Evolutionary conservation across 2,329 filamentous ascomycete genomes (phyloP).

Genomic region (Trichoderma semiorbis): DNA sequence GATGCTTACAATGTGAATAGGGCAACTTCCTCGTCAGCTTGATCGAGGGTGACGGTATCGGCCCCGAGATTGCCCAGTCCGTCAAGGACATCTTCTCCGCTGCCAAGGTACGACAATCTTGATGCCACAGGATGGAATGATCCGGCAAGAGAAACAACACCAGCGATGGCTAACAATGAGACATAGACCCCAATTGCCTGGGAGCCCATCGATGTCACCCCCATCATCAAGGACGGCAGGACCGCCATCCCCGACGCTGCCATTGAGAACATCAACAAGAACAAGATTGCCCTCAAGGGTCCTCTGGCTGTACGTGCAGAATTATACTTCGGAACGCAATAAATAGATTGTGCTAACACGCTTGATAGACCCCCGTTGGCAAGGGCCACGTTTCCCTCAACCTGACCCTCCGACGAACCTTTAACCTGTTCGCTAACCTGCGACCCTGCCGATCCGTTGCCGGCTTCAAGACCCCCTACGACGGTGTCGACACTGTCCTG

Average conservation of each 20-base stretch:
- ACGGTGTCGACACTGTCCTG: conserved; percentile 92
- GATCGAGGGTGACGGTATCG: conserved; percentile 99
- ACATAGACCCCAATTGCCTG: conserved; percentile 82
- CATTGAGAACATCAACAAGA: conserved; percentile 89
- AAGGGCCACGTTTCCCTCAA: conserved; percentile 99
- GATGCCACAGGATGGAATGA: background rate
- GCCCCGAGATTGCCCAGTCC: conserved; percentile 93
- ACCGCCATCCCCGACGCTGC: conserved; percentile 90
- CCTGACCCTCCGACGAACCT: conserved; percentile 95
- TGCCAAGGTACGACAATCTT: conserved; percentile 65
- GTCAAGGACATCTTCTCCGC: conserved; percentile 99
- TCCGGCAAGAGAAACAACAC: background rate
- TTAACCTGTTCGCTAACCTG: conserved; percentile 99
- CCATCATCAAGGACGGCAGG: conserved; percentile 89
- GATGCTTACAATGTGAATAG: conserved; percentile 44
- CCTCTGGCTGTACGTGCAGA: conserved; percentile 71
- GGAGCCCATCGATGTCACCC: conserved; percentile 96
- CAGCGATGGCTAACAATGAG: conserved; percentile 25
- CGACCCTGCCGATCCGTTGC: conserved; percentile 95
- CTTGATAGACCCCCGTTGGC: conserved; percentile 77
- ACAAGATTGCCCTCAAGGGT: conserved; percentile 97
- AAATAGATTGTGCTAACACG: conserved; percentile 6
- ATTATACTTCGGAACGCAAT: background rate
- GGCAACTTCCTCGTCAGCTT: conserved; percentile 94
- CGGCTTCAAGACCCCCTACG: conserved; percentile 98